Evolutionary conservation across 139 green algal species (phyloP), one percentile per base, ranked within the genome.

Genomic region (Closterium sp.): DNA sequence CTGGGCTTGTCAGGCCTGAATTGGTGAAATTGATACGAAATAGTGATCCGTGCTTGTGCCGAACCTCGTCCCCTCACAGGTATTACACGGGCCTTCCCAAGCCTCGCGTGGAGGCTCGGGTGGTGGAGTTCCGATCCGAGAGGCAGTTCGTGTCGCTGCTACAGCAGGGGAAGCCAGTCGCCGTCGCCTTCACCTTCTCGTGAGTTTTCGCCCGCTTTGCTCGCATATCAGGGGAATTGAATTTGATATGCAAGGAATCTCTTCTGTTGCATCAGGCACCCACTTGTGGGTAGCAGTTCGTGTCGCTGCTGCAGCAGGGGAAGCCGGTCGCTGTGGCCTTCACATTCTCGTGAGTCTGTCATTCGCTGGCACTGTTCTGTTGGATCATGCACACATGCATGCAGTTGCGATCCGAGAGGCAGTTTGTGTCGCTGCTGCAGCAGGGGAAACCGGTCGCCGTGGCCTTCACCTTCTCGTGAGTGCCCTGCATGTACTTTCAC

Each of bases 111-210:
- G 32, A 31, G 19, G 73, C 84, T n/a, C 27, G 32, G 19, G 32
- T 94, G 85, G 89, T 94, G 17, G 38, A 94, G 13, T 94, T 94
- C 91, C 32, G 31, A 89, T 94, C 91, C 19, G 91, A 94, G 31
- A 29, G 85, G 11, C 31, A 94, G 42, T 94, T 94, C 17, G 91
- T 92, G 91, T 42, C 31, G 73, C 50, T 94, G 30, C 91, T 94
- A 22, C 70, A 91, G 9, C 31, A 94, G 89, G 91, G 91, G 13
- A 45, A 85, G 21, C 91, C 91, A 27, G 91, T 94, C 24, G 91
- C 94, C 28, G 91, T 94, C 4, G 91, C 91, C 9, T 94, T 94
- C 31, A 94, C 89, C 32, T 22, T 94, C 6, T 31, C 31, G 88
- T 91, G 22, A 91, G 88, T 28, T n/a, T 4, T 13, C 42, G 42